phyloP scores from a whole-genome alignment of 2,329 filamentous ascomycete species.

The Fusarium concolor region DNA sequence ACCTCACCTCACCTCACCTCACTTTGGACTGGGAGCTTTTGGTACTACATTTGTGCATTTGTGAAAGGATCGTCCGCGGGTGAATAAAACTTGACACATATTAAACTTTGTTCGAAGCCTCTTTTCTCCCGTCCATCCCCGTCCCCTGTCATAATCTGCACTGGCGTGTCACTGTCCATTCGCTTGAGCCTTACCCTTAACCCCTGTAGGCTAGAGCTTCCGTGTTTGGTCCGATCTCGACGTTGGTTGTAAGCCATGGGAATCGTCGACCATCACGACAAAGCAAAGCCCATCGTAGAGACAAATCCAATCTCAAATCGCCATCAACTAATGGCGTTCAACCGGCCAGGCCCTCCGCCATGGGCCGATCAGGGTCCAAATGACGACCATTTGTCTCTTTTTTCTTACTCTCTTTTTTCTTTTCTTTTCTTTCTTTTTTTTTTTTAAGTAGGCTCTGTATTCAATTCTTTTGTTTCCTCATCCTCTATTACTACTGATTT shows the following conservation, averaged over 20 bases:
- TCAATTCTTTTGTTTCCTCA: not conserved
- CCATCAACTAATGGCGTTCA: slow-evolving; percentile 9
- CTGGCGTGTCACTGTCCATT: slow-evolving; percentile 1
- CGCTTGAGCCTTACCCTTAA: slow-evolving; percentile 15
- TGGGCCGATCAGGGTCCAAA: slow-evolving; percentile 26
- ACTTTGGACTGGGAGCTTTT: not conserved
- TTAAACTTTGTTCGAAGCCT: slow-evolving; percentile 10
- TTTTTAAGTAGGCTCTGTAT: not conserved
- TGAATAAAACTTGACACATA: not conserved
- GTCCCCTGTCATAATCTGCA: not conserved
- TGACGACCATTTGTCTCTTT: not conserved
- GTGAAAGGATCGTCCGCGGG: not conserved
- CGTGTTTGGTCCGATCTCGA: slow-evolving; percentile 46
- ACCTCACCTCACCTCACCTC: not conserved
- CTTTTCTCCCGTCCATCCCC: not conserved
- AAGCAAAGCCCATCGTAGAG: slow-evolving; percentile 4
- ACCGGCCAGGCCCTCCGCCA: slow-evolving; percentile 14
- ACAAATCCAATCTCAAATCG: slow-evolving; percentile 3
- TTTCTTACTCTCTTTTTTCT: not conserved
- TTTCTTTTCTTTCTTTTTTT: not conserved
- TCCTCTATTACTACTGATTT: not conserved
- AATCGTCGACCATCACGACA: slow-evolving; percentile 36
- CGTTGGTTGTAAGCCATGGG: slow-evolving; percentile 33
- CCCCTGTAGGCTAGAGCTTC: slow-evolving; percentile 40
- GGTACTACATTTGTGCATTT: slow-evolving; percentile 1